Evolutionary conservation across 495 filamentous ascomycete genomes (phyloP), one percentile per base, ranked within the genome.

Genomic region (Neurospora sp.): DNA sequence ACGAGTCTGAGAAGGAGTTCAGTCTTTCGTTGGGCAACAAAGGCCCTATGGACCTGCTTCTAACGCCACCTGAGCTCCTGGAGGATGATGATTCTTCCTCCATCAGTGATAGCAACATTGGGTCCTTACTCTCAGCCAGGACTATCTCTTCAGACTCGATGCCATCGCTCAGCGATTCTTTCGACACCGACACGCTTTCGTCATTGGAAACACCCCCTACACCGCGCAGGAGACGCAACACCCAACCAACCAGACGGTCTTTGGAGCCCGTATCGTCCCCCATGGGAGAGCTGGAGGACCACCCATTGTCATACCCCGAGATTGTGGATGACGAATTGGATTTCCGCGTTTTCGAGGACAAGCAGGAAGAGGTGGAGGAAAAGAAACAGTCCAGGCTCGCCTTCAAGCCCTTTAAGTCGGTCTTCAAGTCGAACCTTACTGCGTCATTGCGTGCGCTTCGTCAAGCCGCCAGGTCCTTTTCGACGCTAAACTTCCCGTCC

Each of bases 371-470:
- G 10, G 12, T 71, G 12, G 70, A 70, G 40, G 78, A 45, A 84
- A 89, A 81, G 73, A 81, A 81, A 65, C 65, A 74, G 38, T 80
- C 75, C 17, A 75, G 78, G 10, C 35, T 79, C 39, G 77, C 70
- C 12, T 78, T 83, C 68, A 76, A 76, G 68, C 84, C 81, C 17
- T 79, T 85, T 38, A 85, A 84, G 70, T 86, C 83, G 39, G 89
- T 88, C 12, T 94, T 98, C 83, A 96, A 94, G 76, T 99, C 96
- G 3, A 98, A 98, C 75, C 86, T 99, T 17, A 99, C 94, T 5
- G 94, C 95, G 27, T 99, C 96, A 0, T 82, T 99, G 70, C 89
- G 92, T 40, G 93, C 92, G 37, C 87, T 98, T 71, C 92, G 92
- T 79, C 92, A 90, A 14, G 95, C 94, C 0, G 94, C 94, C 22